These are phyloP conservation scores for Candida qinlingensis DNA, from an alignment of 805 yeast species.

Conservation along the genomic window DNA sequence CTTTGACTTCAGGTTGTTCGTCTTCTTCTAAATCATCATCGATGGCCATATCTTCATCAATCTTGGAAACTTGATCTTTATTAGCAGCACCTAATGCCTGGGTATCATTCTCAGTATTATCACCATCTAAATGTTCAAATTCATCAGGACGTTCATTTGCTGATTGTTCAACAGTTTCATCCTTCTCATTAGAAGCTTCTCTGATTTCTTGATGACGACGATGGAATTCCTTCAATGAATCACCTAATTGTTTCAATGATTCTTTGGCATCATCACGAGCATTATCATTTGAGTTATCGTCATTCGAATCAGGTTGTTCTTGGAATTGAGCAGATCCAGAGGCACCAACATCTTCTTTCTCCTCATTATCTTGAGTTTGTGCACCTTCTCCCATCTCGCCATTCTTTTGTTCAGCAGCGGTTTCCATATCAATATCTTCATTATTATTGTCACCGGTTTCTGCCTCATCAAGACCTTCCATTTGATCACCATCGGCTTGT, in stretches of 20 bases:
- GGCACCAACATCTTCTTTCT: conserved; percentile 64
- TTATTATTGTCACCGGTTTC: conserved; percentile 35
- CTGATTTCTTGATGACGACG: conserved; percentile 84
- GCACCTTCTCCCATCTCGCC: conserved; percentile 63
- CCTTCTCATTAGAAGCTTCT: conserved; percentile 47
- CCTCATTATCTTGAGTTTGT: conserved; percentile 49
- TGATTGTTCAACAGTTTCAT: conserved; percentile 43
- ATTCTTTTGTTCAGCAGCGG: conserved; percentile 53
- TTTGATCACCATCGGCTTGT: conserved; percentile 36
- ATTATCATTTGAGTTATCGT: conserved; percentile 39
- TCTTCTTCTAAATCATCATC: conserved; percentile 56
- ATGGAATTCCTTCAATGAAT: conserved; percentile 85
- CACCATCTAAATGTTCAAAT: conserved; percentile 79
- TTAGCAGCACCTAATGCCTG: conserved; percentile 93
- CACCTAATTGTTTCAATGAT: conserved; percentile 84
- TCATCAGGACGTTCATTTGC: conserved; percentile 77
- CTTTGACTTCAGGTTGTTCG: conserved; percentile 28
- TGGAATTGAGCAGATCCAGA: conserved; percentile 47
- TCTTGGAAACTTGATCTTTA: conserved; percentile 67
- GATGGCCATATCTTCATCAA: conserved; percentile 77
- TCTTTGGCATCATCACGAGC: conserved; percentile 68
- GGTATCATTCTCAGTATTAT: conserved; percentile 69
- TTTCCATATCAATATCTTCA: conserved; percentile 48
- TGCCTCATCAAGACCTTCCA: conserved; percentile 53
- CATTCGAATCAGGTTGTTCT: conserved; percentile 37